Percentiles rank a stretch among this genome's conserved stretches.
Evolutionary conservation across 805 yeast species (phyloP).

Genomic region (Ogataea wickerhamii): DNA sequence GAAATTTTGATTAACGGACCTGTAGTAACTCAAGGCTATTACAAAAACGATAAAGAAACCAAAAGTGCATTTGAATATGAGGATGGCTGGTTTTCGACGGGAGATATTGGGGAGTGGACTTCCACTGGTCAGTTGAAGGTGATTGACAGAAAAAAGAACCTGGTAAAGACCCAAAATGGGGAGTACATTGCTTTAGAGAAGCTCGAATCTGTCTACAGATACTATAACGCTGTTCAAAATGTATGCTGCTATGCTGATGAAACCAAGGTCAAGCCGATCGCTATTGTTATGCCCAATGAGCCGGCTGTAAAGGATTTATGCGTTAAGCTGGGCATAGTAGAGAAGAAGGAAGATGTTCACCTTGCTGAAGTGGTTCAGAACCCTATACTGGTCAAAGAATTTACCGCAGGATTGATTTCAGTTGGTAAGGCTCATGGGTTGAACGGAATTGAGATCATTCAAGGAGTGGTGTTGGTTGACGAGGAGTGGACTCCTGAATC

Average conservation of each 20-base stretch:
- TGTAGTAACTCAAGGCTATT: slow-evolving; percentile 73
- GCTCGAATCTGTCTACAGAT: slow-evolving; percentile 85
- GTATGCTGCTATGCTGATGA: slow-evolving; percentile 93
- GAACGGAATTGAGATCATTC: slow-evolving; percentile 78
- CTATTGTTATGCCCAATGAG: slow-evolving; percentile 82
- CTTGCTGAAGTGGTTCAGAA: slow-evolving; percentile 52
- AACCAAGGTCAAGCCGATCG: slow-evolving; percentile 84
- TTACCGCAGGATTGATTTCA: slow-evolving; percentile 55
- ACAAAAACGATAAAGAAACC: slow-evolving; percentile 80
- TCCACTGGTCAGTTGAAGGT: slow-evolving; percentile 71
- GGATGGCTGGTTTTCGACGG: slow-evolving; percentile 94
- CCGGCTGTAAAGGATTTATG: slow-evolving; percentile 58
- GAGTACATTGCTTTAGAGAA: slow-evolving; percentile 97
- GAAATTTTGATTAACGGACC: slow-evolving; percentile 81
- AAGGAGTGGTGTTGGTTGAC: slow-evolving; percentile 72
- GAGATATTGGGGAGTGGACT: slow-evolving; percentile 96
- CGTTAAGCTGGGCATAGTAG: slow-evolving; percentile 49
- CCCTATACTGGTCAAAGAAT: slow-evolving; percentile 49
- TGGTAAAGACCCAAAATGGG: slow-evolving; percentile 94
- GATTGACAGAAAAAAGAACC: slow-evolving; percentile 92
- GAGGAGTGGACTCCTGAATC: slow-evolving; percentile 98
- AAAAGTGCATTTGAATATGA: slow-evolving; percentile 62
- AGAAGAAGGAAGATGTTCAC: slow-evolving; percentile 37
- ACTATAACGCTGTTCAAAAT: slow-evolving; percentile 71
- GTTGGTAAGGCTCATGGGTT: slow-evolving; percentile 83